A percentile compares a stretch with the other conserved stretches of the same genome.
phyloP scores from a whole-genome alignment of 495 filamentous ascomycete species.

The Collariella sp. region DNA sequence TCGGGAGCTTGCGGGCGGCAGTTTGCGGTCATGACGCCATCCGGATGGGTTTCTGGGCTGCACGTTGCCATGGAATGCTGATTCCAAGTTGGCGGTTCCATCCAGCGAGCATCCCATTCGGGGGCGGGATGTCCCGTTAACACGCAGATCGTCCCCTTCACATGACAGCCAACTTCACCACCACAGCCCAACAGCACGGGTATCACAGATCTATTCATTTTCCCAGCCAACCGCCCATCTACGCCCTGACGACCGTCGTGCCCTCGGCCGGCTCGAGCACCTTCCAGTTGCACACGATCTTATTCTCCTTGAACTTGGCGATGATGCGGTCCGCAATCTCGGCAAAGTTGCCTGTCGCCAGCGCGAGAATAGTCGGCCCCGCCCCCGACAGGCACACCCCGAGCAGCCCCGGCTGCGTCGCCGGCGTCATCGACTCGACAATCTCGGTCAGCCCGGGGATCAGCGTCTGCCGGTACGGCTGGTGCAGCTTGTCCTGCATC shows the following conservation, averaged over 20 bases:
- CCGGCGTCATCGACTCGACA: constrained; percentile 73
- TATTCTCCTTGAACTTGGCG: constrained; percentile 45
- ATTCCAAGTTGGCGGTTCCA: background rate
- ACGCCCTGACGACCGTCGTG: constrained; percentile 48
- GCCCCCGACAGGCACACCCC: constrained; percentile 92
- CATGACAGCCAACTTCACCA: background rate
- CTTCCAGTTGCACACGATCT: constrained; percentile 77
- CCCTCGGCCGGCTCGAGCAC: constrained; percentile 83
- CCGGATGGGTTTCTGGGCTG: background rate
- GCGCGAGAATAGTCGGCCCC: constrained; percentile 85
- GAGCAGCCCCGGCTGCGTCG: constrained; percentile 74
- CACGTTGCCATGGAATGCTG: background rate
- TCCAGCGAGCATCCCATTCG: background rate
- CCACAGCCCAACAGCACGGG: background rate
- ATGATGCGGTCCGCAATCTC: constrained; percentile 74
- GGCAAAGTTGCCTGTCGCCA: constrained; percentile 81
- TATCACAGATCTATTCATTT: constrained; percentile 15
- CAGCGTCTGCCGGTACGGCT: constrained; percentile 80
- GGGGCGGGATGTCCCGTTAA: no score
- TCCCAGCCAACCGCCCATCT: background rate
- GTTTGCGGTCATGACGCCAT: background rate
- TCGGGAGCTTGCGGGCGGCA: background rate
- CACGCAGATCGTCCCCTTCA: background rate
- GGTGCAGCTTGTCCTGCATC: constrained; percentile 97
- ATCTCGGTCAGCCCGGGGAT: constrained; percentile 90